phyloP scores from a whole-genome alignment of 2,329 filamentous ascomycete genomes.

The Microascus cirrosus region DNA sequence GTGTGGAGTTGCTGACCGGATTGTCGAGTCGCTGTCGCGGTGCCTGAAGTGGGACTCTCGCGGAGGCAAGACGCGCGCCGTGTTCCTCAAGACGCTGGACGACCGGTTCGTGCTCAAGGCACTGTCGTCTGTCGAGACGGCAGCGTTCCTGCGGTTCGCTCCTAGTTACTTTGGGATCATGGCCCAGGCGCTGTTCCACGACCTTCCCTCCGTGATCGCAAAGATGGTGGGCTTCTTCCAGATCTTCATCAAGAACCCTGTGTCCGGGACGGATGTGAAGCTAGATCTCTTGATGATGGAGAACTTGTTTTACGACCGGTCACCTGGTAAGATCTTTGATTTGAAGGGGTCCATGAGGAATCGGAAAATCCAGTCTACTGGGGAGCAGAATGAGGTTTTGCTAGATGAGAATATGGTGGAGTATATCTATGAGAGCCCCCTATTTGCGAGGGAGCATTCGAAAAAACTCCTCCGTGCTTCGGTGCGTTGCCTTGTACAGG shows the following conservation, averaged over 20 bases:
- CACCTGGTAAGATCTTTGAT: slow-evolving; percentile 83
- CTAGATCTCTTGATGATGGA: slow-evolving; percentile 93
- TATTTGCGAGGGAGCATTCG: slow-evolving; percentile 91
- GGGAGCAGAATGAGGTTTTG: slow-evolving; percentile 90
- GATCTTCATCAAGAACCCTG: slow-evolving; percentile 89
- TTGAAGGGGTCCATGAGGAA: slow-evolving; percentile 98
- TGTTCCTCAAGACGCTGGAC: slow-evolving; percentile 93
- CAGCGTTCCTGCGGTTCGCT: slow-evolving; percentile 88
- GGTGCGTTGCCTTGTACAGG: slow-evolving; percentile 20
- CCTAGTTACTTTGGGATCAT: slow-evolving; percentile 97
- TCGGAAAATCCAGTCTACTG: slow-evolving; percentile 90
- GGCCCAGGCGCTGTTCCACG: slow-evolving; percentile 90
- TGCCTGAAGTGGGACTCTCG: slow-evolving; percentile 98
- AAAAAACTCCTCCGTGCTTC: slow-evolving; percentile 86
- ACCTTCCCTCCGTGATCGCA: slow-evolving; percentile 88
- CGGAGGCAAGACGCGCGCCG: slow-evolving; percentile 93
- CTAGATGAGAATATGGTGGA: slow-evolving; percentile 98
- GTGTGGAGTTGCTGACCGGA: slow-evolving; percentile 85
- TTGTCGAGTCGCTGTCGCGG: slow-evolving; percentile 87
- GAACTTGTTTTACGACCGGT: slow-evolving; percentile 93
- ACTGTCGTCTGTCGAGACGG: slow-evolving; percentile 80
- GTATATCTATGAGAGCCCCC: slow-evolving; percentile 93
- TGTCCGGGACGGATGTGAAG: slow-evolving; percentile 85
- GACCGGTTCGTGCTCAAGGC: slow-evolving; percentile 90
- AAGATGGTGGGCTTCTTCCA: slow-evolving; percentile 99